A percentile compares a stretch with the other conserved stretches of the same genome.
Evolutionary conservation across 257 asterid species (phyloP).

Genomic region (Nicotiana sylvestris): DNA sequence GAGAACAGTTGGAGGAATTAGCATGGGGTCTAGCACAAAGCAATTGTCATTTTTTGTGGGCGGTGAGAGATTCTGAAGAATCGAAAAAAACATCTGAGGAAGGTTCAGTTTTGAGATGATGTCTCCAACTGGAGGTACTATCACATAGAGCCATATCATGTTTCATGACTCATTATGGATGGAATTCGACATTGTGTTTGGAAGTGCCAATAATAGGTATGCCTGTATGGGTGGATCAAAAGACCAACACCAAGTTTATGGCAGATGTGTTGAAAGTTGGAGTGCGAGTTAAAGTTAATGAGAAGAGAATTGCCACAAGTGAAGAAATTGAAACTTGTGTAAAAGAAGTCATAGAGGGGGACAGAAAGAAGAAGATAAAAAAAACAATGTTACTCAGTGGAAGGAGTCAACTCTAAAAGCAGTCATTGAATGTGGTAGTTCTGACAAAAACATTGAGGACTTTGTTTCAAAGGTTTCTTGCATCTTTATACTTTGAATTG

Average conservation of each 20-base stretch:
- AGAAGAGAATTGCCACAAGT: constrained; percentile 12
- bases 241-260: constrained; percentile 23
- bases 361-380: neutral
- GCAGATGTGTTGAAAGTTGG: constrained; percentile 25
- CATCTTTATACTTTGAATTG: neutral
- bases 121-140: constrained; percentile 26
- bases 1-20: constrained; percentile 24
- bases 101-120: constrained; percentile 25
- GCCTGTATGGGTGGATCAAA: constrained; percentile 19
- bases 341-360: constrained; percentile 14
- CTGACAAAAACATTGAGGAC: constrained; percentile 27
- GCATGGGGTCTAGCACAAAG: constrained; percentile 14
- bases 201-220: constrained; percentile 23
- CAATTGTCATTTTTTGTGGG: constrained; percentile 22
- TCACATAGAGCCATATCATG: constrained; percentile 19
- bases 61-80: constrained; percentile 22
- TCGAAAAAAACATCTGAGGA: neutral
- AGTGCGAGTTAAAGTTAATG: constrained; percentile 7
- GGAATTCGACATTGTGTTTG: constrained; percentile 23
- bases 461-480: constrained; percentile 19
- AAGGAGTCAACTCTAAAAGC: constrained; percentile 19
- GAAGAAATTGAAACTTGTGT: constrained; percentile 15
- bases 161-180: constrained; percentile 30
- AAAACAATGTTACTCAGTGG: constrained; percentile 13
- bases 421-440: constrained; percentile 30